Evolutionary conservation across 495 filamentous ascomycete species (phyloP).

Genomic region (Xylaria acuta): DNA sequence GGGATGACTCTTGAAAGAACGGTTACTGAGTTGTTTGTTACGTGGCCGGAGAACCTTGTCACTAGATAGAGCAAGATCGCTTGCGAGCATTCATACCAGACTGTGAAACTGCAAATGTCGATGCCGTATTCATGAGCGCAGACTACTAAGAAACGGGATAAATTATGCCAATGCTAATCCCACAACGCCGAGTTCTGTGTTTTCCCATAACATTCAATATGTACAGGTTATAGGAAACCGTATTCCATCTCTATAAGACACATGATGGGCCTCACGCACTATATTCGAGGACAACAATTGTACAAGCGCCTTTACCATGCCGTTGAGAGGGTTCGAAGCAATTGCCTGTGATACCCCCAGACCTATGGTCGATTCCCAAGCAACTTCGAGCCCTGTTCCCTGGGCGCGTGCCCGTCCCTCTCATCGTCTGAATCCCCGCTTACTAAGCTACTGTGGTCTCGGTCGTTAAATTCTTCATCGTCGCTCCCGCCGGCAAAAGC

Average conservation of each 20-base stretch:
- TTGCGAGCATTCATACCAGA: not conserved
- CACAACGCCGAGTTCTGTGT: not conserved
- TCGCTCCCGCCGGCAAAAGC: conserved; percentile 80
- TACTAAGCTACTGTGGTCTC: conserved; percentile 40
- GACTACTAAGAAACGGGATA: not conserved
- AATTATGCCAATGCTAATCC: conserved; percentile 5
- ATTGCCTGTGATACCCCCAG: not conserved
- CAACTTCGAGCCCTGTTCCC: not conserved
- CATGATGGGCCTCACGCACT: not conserved
- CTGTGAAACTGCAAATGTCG: not conserved
- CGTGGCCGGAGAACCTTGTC: not conserved
- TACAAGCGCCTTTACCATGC: not conserved
- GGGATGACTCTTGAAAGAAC: not conserved
- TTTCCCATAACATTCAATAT: conserved; percentile 7
- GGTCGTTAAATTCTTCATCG: conserved; percentile 70
- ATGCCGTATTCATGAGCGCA: not conserved
- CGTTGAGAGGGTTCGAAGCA: not conserved
- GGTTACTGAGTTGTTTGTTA: not conserved
- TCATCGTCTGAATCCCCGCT: conserved; percentile 34
- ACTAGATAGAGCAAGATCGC: not conserved
- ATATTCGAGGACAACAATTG: not conserved
- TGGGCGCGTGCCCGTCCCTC: conserved; percentile 1
- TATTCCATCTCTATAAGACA: conserved; percentile 9
- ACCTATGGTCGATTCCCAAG: not conserved
- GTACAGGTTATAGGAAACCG: conserved; percentile 15